Evolutionary conservation across 768 basidiomycete genomes (phyloP).

Genomic region (Auriscalpium orientale): DNA sequence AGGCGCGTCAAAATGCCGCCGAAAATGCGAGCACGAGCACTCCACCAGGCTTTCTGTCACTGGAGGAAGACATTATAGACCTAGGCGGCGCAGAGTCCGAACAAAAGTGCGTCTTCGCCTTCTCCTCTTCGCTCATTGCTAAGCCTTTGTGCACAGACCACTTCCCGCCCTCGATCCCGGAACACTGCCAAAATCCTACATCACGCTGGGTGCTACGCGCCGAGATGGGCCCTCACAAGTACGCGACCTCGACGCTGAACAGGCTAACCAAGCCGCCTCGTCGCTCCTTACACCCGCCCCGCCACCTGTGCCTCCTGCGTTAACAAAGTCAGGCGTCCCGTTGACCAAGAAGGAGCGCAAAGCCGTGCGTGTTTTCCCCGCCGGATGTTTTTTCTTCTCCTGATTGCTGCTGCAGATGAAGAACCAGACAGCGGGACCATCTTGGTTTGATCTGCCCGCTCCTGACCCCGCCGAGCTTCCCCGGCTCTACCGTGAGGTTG

Average conservation of each 20-base stretch:
- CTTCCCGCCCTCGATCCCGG: conserved; percentile 65
- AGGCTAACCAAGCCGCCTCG: conserved; percentile 43
- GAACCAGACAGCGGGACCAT: conserved; percentile 64
- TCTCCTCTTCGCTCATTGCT: conserved; percentile 1
- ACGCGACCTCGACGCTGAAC: conserved; percentile 56
- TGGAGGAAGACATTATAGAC: conserved; percentile 49
- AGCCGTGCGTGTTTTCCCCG: conserved; percentile 39
- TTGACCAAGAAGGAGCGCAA: conserved; percentile 69
- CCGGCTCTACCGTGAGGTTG: conserved; percentile 74
- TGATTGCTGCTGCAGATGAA: conserved; percentile 42
- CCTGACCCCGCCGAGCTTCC: conserved; percentile 76
- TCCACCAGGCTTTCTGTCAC: conserved; percentile 1
- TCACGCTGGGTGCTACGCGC: conserved; percentile 40
- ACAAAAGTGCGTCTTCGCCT: conserved; percentile 27
- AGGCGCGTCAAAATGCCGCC: conserved; percentile 43
- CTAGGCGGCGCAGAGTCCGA: conserved; percentile 28
- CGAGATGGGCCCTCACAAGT: conserved; percentile 38
- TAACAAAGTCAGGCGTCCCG: conserved; percentile 53
- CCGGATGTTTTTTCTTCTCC: background rate
- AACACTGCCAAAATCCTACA: conserved; percentile 54
- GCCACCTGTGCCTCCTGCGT: conserved; percentile 53
- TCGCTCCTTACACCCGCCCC: conserved; percentile 45
- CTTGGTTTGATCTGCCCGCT: conserved; percentile 86
- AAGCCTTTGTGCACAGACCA: conserved; percentile 29
- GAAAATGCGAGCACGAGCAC: conserved; percentile 19